These are phyloP conservation scores for Scheffersomyces ergatensis DNA, from an alignment of 805 yeast species.

Conservation along the genomic window DNA sequence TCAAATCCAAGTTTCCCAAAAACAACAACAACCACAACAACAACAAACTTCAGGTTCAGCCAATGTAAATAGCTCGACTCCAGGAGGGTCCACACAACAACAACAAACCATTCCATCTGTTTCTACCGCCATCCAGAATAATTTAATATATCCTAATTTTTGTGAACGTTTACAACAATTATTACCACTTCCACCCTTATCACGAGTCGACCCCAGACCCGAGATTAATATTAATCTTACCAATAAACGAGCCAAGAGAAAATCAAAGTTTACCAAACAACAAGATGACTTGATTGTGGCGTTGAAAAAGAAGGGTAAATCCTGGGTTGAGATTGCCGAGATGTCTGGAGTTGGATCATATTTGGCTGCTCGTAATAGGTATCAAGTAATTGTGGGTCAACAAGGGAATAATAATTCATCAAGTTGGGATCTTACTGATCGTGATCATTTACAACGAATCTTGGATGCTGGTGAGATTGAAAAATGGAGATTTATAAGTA, in stretches of 20 bases:
- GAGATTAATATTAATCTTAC: constrained; percentile 39
- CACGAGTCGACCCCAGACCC: constrained; percentile 40
- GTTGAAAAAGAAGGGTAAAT: constrained; percentile 59
- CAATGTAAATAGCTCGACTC: neutral
- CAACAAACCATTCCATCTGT: constrained; percentile 5
- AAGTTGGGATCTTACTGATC: constrained; percentile 60
- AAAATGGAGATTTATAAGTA: constrained; percentile 64
- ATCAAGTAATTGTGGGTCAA: constrained; percentile 79
- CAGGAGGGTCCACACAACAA: constrained; percentile 1
- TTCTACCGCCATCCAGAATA: constrained; percentile 4
- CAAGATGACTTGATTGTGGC: constrained; percentile 66
- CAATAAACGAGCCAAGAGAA: constrained; percentile 53
- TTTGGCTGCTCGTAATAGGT: constrained; percentile 73
- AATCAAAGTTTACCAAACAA: constrained; percentile 65
- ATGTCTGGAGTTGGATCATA: constrained; percentile 61
- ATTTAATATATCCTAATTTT: constrained; percentile 17
- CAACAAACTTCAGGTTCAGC: constrained; percentile 2
- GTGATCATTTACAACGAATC: constrained; percentile 45
- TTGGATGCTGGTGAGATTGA: constrained; percentile 70
- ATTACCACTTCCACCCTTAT: constrained; percentile 50
- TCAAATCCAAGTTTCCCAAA: constrained; percentile 2
- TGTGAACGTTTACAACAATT: constrained; percentile 25
- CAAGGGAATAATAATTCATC: constrained; percentile 70
- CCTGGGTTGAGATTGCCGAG: constrained; percentile 75
- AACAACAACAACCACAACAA: too few species aligned